Evolutionary conservation across 129 eudicot genomes (phyloP).

Genomic region (Centrapalus pauciflorus): DNA sequence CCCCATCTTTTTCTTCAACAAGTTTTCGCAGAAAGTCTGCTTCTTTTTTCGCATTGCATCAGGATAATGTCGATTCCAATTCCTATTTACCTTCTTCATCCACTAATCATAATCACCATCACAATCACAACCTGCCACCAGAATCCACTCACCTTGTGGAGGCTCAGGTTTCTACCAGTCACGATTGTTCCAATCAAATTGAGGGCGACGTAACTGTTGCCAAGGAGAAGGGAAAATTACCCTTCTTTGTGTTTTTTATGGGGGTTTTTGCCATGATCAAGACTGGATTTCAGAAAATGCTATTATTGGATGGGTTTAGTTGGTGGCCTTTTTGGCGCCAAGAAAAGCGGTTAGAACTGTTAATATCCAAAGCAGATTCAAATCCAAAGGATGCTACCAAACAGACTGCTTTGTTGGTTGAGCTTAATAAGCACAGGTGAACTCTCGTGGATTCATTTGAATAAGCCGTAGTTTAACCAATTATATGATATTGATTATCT

Average conservation of each 20-base stretch:
- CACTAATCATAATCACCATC: background rate
- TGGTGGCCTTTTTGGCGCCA: constrained; percentile 82
- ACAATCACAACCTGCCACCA: background rate
- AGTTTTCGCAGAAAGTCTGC: constrained; percentile 13
- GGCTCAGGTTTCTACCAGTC: constrained; percentile 1
- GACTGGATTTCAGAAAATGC: constrained; percentile 39
- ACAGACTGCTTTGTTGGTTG: constrained; percentile 72
- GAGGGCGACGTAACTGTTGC: background rate
- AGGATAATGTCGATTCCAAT: constrained; percentile 34
- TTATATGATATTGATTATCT: background rate
- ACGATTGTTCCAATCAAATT: background rate
- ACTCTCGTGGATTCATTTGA: background rate
- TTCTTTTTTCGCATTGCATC: constrained; percentile 44
- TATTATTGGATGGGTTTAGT: constrained; percentile 53
- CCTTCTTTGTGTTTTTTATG: constrained; percentile 50
- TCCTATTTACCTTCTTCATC: constrained; percentile 25
- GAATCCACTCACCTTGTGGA: constrained; percentile 8
- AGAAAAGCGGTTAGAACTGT: constrained; percentile 58
- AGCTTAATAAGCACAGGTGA: constrained; percentile 83
- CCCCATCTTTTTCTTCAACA: background rate
- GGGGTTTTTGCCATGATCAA: constrained; percentile 43
- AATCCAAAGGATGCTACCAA: constrained; percentile 66
- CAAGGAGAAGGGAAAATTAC: constrained; percentile 28
- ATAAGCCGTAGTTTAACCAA: background rate
- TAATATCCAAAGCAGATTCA: constrained; percentile 72